Evolutionary conservation across 495 filamentous ascomycete genomes (phyloP).

Genomic region (Clohesyomyces aquaticus): DNA sequence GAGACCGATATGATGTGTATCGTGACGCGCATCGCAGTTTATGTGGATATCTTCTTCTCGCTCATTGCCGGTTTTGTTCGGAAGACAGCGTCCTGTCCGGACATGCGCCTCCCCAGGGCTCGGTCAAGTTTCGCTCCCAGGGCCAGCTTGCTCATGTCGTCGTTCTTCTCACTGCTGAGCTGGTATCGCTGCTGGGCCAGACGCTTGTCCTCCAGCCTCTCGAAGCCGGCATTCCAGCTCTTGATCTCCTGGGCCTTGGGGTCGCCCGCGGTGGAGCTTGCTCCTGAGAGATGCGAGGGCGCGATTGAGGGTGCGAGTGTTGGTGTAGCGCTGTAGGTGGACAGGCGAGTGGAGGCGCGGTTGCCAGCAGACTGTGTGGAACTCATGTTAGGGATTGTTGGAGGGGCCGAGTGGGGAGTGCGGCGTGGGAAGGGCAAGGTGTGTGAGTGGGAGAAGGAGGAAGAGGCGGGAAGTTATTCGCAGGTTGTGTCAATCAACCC

Average conservation of each 20-base stretch:
- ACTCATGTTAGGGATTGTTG: slow-evolving; percentile 8
- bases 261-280: slow-evolving; percentile 61
- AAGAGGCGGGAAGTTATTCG: slow-evolving; percentile 18
- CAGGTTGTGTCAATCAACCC: neutral
- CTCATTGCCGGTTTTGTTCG: slow-evolving; percentile 49
- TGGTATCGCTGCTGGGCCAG: slow-evolving; percentile 83
- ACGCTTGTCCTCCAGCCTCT: slow-evolving; percentile 89
- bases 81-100: slow-evolving; percentile 86
- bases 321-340: slow-evolving; percentile 75
- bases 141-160: slow-evolving; percentile 85
- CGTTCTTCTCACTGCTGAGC: slow-evolving; percentile 78
- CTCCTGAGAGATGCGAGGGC: slow-evolving; percentile 49
- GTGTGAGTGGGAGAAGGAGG: slow-evolving; percentile 12
- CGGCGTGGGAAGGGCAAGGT: slow-evolving; percentile 8
- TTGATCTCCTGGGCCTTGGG: slow-evolving; percentile 71
- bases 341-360: slow-evolving; percentile 76
- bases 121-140: slow-evolving; percentile 93
- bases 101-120: slow-evolving; percentile 87
- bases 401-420: too few species aligned
- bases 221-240: slow-evolving; percentile 77
- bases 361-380: slow-evolving; percentile 38
- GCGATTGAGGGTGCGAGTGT: slow-evolving; percentile 67
- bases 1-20: neutral
- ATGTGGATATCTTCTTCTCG: slow-evolving; percentile 36
- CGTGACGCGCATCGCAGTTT: neutral